A percentile compares a stretch with the other conserved stretches of the same genome.
Evolutionary conservation across 768 basidiomycete species (phyloP).

Genomic region (Psilocybe sp.): DNA sequence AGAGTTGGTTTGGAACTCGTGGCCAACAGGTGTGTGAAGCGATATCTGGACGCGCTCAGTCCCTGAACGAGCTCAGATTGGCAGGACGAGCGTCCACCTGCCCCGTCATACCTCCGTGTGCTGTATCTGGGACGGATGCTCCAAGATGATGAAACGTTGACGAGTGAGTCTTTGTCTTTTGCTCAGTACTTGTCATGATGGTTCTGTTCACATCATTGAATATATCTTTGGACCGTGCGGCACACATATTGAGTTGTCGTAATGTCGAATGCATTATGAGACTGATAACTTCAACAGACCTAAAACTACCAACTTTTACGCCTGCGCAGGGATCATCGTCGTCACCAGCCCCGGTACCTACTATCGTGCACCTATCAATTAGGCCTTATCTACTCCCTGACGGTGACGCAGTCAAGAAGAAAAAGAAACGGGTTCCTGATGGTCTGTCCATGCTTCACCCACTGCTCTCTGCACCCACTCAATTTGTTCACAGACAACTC

Average conservation of each 20-base stretch:
- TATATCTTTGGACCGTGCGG: background rate
- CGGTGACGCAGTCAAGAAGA: slow-evolving; percentile 55
- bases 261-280: background rate
- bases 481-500: slow-evolving; percentile 6
- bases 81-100: slow-evolving; percentile 76
- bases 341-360: slow-evolving; percentile 36
- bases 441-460: slow-evolving; percentile 19
- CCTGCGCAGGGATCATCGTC: slow-evolving; percentile 24
- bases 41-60: background rate
- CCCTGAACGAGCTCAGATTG: slow-evolving; percentile 45
- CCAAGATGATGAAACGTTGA: slow-evolving; percentile 80
- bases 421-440: slow-evolving; percentile 33
- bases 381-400: slow-evolving; percentile 55
- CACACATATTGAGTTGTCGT: background rate
- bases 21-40: slow-evolving; percentile 60
- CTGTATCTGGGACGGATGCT: slow-evolving; percentile 76
- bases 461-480: background rate
- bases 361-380: slow-evolving; percentile 76
- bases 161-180: slow-evolving; percentile 41
- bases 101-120: slow-evolving; percentile 73
- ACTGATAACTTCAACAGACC: slow-evolving; percentile 22
- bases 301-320: slow-evolving; percentile 38
- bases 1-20: slow-evolving; percentile 81
- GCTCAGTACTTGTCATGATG: background rate
- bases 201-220: slow-evolving; percentile 2